Base-by-base conservation (phyloP, 768 basidiomycete species). In the Cyclocybe aegerita region DNA sequence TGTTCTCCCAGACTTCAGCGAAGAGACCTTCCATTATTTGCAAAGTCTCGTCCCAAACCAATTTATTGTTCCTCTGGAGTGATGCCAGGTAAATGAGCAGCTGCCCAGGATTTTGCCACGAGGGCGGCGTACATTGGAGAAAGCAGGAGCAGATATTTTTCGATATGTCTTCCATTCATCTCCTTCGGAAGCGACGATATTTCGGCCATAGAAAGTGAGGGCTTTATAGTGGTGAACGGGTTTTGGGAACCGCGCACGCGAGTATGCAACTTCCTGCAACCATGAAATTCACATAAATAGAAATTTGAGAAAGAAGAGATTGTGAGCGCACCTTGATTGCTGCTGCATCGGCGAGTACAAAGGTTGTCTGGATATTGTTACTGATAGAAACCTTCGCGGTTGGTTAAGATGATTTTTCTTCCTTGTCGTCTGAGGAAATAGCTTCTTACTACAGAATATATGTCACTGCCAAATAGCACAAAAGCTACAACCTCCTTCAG, bases 91-190 rank as follows among this genome's bases (percentile, higher is more conserved):
- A n/a, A n/a, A n/a, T n/a, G n/a, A 10, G 6, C n/a, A 45, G 48
- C n/a, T 37, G 37, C 38, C 5, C 30, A 8, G 9, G 31, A 15
- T 2, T 38, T 2, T n/a, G 16, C 37, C 34, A 32, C 14, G 35
- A 14, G 35, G 9, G 52, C 39, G 54, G 53, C 66, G 38, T 47
- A 82, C 82, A 62, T 85, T 82, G 6, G 81, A 80, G 61, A 86
- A 87, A 0, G 82, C 78, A n/a, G 84, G 83, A 1, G 81, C 82
- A 12, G 77, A 68, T 38, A 87, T 76, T 61, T 80, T 83, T 39
- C 84, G 66, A 54, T 83, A 83, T 29, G 76, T 76, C 62, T 84
- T 84, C 85, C 85, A 88, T 51, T 80, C 73, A 2, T 81, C 77
- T 15, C 78, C 81, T 56, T 87, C 85, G 0, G 81, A 79, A 2